Percentiles rank a stretch among this genome's conserved stretches.
Conservation (phyloP, 1,139 yeast genomes). For the Lodderomyces theae region DNA sequence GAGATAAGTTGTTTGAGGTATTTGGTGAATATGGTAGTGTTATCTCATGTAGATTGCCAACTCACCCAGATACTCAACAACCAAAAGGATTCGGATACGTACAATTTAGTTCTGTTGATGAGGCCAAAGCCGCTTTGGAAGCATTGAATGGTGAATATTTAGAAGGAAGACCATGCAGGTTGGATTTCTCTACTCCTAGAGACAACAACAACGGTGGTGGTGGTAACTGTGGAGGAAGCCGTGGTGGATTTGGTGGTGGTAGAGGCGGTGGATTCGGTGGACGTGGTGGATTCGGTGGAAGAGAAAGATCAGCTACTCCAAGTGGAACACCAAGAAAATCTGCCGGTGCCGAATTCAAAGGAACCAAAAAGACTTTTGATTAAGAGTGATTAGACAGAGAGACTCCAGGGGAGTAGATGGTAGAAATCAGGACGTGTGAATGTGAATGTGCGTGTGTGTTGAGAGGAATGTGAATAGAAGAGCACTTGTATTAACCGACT, state of each 20-base stretch:
- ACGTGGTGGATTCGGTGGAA: constrained; percentile 37
- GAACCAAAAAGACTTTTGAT: constrained; percentile 77
- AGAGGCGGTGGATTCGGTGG: constrained; percentile 35
- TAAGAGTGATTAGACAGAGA: too few species aligned
- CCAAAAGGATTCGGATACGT: constrained; percentile 99
- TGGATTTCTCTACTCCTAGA: constrained; percentile 93
- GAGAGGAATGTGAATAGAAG: too few species aligned
- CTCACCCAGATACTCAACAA: constrained; percentile 97
- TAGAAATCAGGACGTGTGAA: not conserved
- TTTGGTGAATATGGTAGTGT: constrained; percentile 81
- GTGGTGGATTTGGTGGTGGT: constrained; percentile 29
- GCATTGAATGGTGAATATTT: constrained; percentile 86
- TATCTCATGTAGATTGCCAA: constrained; percentile 89
- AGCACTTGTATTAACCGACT: too few species aligned
- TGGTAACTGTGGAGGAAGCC: constrained; percentile 32
- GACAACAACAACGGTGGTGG: constrained; percentile 45
- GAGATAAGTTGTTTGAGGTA: constrained; percentile 69
- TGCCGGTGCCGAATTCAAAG: constrained; percentile 54
- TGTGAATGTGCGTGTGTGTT: not conserved
- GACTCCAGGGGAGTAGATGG: not conserved
- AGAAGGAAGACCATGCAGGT: constrained; percentile 91
- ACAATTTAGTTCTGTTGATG: constrained; percentile 81
- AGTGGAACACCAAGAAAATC: constrained; percentile 31
- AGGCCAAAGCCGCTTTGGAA: constrained; percentile 86
- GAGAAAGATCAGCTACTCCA: constrained; percentile 53